Percentiles rank a stretch among this genome's conserved stretches.
Evolutionary conservation across 2,329 filamentous ascomycete genomes (phyloP).

Genomic region (Metarhizium guizhouense): DNA sequence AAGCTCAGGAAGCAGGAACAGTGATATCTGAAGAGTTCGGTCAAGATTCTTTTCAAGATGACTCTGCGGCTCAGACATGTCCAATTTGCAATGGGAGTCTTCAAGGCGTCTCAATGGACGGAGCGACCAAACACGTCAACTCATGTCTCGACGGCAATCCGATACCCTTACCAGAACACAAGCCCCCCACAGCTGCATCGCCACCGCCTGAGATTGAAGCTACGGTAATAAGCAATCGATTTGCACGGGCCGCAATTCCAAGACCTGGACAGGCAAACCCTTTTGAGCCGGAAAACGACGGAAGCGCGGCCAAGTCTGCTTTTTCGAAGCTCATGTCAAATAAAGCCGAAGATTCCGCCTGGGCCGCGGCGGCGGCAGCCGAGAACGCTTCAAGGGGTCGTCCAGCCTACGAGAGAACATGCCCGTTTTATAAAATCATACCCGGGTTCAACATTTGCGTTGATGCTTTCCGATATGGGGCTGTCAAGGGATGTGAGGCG

Average conservation of each 20-base stretch:
- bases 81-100: conserved; percentile 70
- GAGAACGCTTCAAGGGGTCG: conserved; percentile 74
- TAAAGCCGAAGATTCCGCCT: conserved; percentile 83
- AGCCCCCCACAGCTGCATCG: conserved; percentile 7
- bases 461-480: conserved; percentile 91
- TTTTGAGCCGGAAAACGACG: conserved; percentile 42
- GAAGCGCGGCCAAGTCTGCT: conserved; percentile 50
- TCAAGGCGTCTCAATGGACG: conserved; percentile 48
- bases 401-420: conserved; percentile 79
- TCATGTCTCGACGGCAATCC: conserved; percentile 80
- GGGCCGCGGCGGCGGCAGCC: conserved; percentile 75
- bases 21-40: conserved; percentile 26
- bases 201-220: conserved; percentile 22
- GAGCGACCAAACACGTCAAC: conserved; percentile 82
- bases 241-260: conserved; percentile 59
- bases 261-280: conserved; percentile 76
- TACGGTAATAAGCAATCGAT: conserved; percentile 43
- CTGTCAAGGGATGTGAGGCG: conserved; percentile 81
- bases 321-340: conserved; percentile 91
- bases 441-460: conserved; percentile 89
- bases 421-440: conserved; percentile 98
- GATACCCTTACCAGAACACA: conserved; percentile 39
- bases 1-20: conserved; percentile 45
- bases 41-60: conserved; percentile 23
- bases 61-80: conserved; percentile 39